Conservation (phyloP, 2,329 filamentous ascomycete genomes). For the Pseudonectria buxi region DNA sequence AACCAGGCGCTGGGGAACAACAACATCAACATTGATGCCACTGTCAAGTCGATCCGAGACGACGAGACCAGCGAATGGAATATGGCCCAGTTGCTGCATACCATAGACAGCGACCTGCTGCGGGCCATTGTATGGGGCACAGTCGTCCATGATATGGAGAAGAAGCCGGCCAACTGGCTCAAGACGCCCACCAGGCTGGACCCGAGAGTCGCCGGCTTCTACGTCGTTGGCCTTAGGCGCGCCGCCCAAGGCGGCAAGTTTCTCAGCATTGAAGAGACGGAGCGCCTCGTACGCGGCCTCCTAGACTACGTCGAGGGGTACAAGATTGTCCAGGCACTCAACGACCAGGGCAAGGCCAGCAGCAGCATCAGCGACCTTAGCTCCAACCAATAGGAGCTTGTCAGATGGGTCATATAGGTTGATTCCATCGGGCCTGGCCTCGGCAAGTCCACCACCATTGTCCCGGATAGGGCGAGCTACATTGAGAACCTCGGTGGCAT, state of each 20-base stretch:
- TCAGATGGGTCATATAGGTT: neutral
- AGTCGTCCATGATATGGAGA: slow-evolving; percentile 2
- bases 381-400: neutral
- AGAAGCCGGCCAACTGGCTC: neutral
- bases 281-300: neutral
- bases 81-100: slow-evolving; percentile 2
- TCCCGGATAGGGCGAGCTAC: neutral
- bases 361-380: too few species aligned
- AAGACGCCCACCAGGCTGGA: neutral
- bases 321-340: neutral
- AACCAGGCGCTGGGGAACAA: neutral
- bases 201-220: slow-evolving; percentile 1
- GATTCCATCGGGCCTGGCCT: too few species aligned
- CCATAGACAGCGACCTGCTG: neutral
- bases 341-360: too few species aligned
- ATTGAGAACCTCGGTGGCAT: neutral
- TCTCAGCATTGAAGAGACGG: slow-evolving; percentile 3
- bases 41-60: neutral
- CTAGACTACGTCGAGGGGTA: slow-evolving; percentile 1
- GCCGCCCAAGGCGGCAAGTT: neutral
- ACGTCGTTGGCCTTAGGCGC: slow-evolving; percentile 2
- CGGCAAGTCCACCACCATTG: too few species aligned
- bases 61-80: neutral
- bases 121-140: slow-evolving; percentile 1
- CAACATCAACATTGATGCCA: neutral